Conservation (phyloP, 2,329 filamentous ascomycete genomes). For the Aspergillus sp. region DNA sequence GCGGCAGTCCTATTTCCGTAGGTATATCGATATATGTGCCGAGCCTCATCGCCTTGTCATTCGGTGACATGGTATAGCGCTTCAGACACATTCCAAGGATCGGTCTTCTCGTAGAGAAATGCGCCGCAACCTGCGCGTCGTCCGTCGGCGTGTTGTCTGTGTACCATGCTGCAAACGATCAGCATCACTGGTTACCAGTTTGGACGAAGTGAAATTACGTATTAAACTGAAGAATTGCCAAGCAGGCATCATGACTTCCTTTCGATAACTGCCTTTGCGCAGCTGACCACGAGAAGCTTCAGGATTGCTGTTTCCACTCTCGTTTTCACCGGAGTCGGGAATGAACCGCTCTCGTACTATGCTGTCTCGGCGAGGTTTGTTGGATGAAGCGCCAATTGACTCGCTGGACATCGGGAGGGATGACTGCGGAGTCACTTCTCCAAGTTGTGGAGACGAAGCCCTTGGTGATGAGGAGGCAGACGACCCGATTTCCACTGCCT, state of each 20-base stretch:
- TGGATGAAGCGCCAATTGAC: slow-evolving; percentile 13
- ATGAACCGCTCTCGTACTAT: slow-evolving; percentile 38
- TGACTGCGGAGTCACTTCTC: slow-evolving; percentile 15
- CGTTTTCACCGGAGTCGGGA: slow-evolving; percentile 35
- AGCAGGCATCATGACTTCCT: slow-evolving; percentile 87
- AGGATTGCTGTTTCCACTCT: slow-evolving; percentile 20
- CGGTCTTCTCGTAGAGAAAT: slow-evolving; percentile 72
- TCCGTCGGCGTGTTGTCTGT: slow-evolving; percentile 55
- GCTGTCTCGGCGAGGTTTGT: slow-evolving; percentile 26
- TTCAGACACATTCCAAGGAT: slow-evolving; percentile 90
- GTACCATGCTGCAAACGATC: slow-evolving; percentile 63
- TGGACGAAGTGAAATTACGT: slow-evolving; percentile 50
- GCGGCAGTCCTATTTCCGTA: slow-evolving; percentile 68
- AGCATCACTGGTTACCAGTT: slow-evolving; percentile 19
- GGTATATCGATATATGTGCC: slow-evolving; percentile 88
- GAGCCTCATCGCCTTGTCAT: slow-evolving; percentile 60
- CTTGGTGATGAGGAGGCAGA: slow-evolving; percentile 27
- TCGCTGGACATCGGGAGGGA: slow-evolving; percentile 18
- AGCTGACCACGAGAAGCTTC: slow-evolving; percentile 19
- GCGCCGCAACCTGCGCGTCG: slow-evolving; percentile 75
- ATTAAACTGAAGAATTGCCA: slow-evolving; percentile 97
- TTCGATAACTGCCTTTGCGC: slow-evolving; percentile 43
- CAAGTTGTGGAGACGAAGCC: slow-evolving; percentile 12
- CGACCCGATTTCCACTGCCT: slow-evolving; percentile 33
- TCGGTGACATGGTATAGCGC: slow-evolving; percentile 66